These are phyloP conservation scores for Microcyclosporella mali DNA, from an alignment of 2,329 filamentous ascomycete species.

Conservation along the genomic window DNA sequence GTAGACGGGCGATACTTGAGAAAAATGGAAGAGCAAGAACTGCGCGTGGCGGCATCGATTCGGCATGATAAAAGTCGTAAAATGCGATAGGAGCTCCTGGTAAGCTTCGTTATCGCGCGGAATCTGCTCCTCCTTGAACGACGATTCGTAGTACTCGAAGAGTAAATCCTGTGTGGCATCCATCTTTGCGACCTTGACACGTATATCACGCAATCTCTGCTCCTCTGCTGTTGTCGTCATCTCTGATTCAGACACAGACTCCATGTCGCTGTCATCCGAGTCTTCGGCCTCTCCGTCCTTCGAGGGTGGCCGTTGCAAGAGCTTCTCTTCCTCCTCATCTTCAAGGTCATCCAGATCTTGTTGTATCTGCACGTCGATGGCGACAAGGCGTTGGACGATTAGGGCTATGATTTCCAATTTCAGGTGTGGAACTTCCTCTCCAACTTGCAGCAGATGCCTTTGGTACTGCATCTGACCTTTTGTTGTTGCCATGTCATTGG, in stretches of 20 bases:
- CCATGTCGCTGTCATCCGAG: constrained; percentile 58
- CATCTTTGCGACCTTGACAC: constrained; percentile 81
- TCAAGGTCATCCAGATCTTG: constrained; percentile 88
- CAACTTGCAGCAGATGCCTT: constrained; percentile 71
- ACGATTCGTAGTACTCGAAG: constrained; percentile 72
- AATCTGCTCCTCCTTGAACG: constrained; percentile 56
- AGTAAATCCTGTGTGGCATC: constrained; percentile 83
- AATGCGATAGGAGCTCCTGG: constrained; percentile 75
- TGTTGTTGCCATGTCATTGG: constrained; percentile 56
- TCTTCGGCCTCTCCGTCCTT: constrained; percentile 47
- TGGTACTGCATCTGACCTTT: constrained; percentile 83
- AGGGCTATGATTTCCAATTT: constrained; percentile 74
- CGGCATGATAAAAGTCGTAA: constrained; percentile 79
- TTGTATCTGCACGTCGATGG: constrained; percentile 93
- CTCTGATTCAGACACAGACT: constrained; percentile 62
- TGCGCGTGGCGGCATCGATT: constrained; percentile 90
- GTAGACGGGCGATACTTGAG: constrained; percentile 70
- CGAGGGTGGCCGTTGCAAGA: constrained; percentile 54
- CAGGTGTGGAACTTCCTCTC: constrained; percentile 70
- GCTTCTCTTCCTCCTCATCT: constrained; percentile 72
- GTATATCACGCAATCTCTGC: constrained; percentile 62
- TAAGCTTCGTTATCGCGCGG: constrained; percentile 66
- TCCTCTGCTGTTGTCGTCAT: constrained; percentile 52
- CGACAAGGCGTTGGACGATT: constrained; percentile 79
- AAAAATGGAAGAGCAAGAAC: constrained; percentile 93